These are phyloP conservation scores for Diaporthe sp. DNA, from an alignment of 2,329 filamentous ascomycete species.

Conservation along the genomic window DNA sequence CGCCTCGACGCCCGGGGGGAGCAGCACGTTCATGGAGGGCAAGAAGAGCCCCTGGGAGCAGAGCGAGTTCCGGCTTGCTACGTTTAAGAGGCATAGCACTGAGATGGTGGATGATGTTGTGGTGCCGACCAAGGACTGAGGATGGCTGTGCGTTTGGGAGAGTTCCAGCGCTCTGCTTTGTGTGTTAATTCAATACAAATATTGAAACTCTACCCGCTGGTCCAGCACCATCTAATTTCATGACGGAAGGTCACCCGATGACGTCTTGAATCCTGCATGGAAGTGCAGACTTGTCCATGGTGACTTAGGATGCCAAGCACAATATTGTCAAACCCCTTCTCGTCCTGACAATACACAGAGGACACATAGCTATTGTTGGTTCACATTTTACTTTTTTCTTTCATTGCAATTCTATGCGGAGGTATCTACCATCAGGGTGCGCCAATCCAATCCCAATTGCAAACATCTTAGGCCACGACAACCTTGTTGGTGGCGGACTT, in stretches of 20 bases:
- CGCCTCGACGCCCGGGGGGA: not conserved
- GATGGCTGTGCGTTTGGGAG: not conserved
- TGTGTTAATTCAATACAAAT: not conserved
- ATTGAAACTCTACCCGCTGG: not conserved
- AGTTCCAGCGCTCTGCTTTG: not conserved
- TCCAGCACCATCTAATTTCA: accelerated
- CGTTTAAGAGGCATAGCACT: not conserved
- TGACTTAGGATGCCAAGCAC: not conserved
- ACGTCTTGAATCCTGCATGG: accelerated
- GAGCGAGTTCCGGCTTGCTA: not conserved
- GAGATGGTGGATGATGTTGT: not conserved
- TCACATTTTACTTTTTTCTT: not conserved
- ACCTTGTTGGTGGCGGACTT: conserved; percentile 63
- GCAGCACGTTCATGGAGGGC: not conserved
- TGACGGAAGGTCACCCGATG: not conserved
- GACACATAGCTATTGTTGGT: not conserved
- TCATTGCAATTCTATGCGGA: conserved; percentile 28
- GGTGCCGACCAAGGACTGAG: not conserved
- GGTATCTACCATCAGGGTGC: conserved; percentile 29
- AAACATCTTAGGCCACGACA: conserved; percentile 47
- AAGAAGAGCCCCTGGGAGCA: not conserved
- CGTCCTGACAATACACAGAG: not conserved
- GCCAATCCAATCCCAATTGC: not conserved
- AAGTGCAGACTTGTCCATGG: accelerated
- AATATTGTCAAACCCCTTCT: not conserved